phyloP scores from a whole-genome alignment of 306 rosid genomes.

The Malus fusca region DNA sequence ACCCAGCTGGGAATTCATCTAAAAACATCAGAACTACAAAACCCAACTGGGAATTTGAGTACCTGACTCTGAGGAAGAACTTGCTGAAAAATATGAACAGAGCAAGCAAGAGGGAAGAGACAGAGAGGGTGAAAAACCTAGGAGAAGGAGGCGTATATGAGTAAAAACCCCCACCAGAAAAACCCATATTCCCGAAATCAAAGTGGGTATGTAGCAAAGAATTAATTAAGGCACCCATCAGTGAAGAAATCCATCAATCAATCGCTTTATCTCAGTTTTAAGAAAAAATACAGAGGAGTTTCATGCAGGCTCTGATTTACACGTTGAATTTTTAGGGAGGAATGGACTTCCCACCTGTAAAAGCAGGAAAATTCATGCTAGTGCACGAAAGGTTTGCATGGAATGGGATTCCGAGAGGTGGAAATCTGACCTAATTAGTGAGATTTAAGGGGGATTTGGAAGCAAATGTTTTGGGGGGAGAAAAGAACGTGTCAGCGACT shows the following conservation, averaged over 20 bases:
- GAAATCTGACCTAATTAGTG: conserved; percentile 58
- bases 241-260: conserved; percentile 7
- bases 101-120: conserved; percentile 39
- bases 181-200: conserved; percentile 34
- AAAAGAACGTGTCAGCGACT: conserved; percentile 82
- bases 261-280: conserved; percentile 37
- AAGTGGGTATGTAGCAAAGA: conserved; percentile 18
- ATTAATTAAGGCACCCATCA: not conserved
- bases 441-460: conserved; percentile 8
- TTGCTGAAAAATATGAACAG: conserved; percentile 39
- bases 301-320: conserved; percentile 40
- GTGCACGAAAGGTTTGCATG: conserved; percentile 21
- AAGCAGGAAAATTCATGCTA: conserved; percentile 1
- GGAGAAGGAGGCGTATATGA: conserved; percentile 25
- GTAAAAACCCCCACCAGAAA: conserved; percentile 11
- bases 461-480: conserved; percentile 22
- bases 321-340: conserved; percentile 37
- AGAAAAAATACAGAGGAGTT: conserved; percentile 38
- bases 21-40: not conserved
- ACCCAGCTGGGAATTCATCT: not conserved
- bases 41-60: conserved; percentile 3
- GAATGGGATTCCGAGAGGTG: conserved; percentile 37
- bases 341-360: conserved; percentile 47
- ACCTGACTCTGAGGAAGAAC: conserved; percentile 38
- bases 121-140: conserved; percentile 28